Conservation (phyloP, 2,329 filamentous ascomycete genomes). For the Calcarisporium arbuscula region DNA sequence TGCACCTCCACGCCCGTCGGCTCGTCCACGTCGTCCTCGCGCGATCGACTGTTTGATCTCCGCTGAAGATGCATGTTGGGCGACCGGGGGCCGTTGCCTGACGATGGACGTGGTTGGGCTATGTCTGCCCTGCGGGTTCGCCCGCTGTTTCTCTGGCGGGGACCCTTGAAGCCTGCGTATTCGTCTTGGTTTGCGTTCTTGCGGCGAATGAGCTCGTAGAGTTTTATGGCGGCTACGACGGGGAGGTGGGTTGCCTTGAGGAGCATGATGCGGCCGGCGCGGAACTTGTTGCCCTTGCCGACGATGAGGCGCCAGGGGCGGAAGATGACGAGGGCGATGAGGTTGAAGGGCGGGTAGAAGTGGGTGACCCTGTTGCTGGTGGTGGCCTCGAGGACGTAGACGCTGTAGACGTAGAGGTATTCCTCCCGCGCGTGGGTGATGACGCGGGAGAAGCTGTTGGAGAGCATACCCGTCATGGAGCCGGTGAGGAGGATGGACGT, state of each 20-base stretch:
- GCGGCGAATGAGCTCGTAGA: slow-evolving; percentile 53
- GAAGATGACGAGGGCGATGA: slow-evolving; percentile 65
- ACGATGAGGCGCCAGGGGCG: slow-evolving; percentile 66
- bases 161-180: slow-evolving; percentile 44
- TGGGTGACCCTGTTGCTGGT: slow-evolving; percentile 64
- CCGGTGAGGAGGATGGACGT: slow-evolving; percentile 76
- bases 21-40: slow-evolving; percentile 30
- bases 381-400: slow-evolving; percentile 59
- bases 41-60: slow-evolving; percentile 11
- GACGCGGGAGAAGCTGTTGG: slow-evolving; percentile 64
- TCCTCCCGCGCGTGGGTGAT: slow-evolving; percentile 63
- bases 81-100: slow-evolving; percentile 10
- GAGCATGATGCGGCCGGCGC: slow-evolving; percentile 54
- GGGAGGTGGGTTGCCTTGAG: slow-evolving; percentile 60
- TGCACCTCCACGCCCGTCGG: slow-evolving; percentile 41
- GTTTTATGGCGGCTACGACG: slow-evolving; percentile 61
- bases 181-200: slow-evolving; percentile 31
- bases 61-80: no score
- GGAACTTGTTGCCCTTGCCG: slow-evolving; percentile 55
- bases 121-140: slow-evolving; percentile 14
- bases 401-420: slow-evolving; percentile 69
- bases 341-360: slow-evolving; percentile 67
- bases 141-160: slow-evolving; percentile 23
- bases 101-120: slow-evolving; percentile 9
- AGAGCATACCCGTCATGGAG: slow-evolving; percentile 70